phyloP scores from a whole-genome alignment of 257 asterid genomes.

The Solanum lignicaule region DNA sequence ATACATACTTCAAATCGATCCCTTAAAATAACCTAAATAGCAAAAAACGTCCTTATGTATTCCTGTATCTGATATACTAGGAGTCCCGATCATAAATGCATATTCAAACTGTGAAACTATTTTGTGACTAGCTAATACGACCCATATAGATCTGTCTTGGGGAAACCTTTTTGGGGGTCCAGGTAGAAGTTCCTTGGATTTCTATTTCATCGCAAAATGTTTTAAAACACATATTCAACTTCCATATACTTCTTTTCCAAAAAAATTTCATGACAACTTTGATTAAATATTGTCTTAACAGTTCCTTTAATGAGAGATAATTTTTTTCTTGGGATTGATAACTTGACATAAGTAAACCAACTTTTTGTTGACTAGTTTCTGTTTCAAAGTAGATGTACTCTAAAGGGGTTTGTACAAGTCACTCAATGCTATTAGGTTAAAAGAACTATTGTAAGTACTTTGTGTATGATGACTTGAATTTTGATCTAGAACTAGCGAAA shows the following conservation, averaged over 20 bases:
- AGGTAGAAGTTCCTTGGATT: neutral
- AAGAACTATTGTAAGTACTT: neutral
- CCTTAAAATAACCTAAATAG: neutral
- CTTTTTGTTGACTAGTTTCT: neutral
- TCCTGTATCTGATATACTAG: neutral
- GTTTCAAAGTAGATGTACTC: neutral
- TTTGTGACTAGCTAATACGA: neutral
- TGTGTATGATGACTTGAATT: neutral
- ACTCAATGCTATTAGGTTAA: neutral
- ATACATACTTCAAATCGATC: neutral
- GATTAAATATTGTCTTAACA: neutral
- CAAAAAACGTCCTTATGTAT: neutral
- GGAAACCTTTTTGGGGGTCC: neutral
- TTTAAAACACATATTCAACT: neutral
- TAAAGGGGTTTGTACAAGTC: neutral
- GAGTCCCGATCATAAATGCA: neutral
- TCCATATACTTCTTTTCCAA: neutral
- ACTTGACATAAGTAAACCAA: neutral
- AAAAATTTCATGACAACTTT: neutral
- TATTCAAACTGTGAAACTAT: neutral
- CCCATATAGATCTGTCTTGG: neutral
- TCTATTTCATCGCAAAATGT: neutral
- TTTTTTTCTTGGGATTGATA: neutral
- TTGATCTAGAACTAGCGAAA: neutral
- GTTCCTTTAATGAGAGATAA: neutral